Evolutionary conservation across 2,329 filamentous ascomycete genomes (phyloP).

Genomic region (Remersonia thermophila): DNA sequence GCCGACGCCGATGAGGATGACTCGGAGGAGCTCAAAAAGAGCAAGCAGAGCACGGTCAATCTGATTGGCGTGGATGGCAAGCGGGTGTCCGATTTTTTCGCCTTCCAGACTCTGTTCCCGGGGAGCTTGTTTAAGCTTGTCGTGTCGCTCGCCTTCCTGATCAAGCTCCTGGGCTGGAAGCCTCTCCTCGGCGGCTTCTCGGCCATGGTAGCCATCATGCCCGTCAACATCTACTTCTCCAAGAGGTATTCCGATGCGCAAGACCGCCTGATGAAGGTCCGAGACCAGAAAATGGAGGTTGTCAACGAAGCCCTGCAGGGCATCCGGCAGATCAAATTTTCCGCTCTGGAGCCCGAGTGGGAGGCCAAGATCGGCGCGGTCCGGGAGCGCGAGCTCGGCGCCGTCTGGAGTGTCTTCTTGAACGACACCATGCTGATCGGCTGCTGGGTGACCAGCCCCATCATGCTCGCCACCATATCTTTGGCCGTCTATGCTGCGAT

Average conservation of each 20-base stretch:
- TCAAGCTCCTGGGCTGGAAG: slow-evolving; percentile 60
- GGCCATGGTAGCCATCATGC: slow-evolving; percentile 51
- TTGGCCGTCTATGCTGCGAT: slow-evolving; percentile 55
- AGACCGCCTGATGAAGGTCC: slow-evolving; percentile 59
- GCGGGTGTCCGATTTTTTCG: slow-evolving; percentile 55
- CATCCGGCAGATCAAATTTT: slow-evolving; percentile 77
- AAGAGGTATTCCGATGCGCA: slow-evolving; percentile 53
- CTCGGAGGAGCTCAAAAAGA: slow-evolving; percentile 35
- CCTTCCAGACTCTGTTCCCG: slow-evolving; percentile 53
- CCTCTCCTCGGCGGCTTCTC: slow-evolving; percentile 53
- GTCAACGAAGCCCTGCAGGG: slow-evolving; percentile 67
- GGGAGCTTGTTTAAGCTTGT: slow-evolving; percentile 50
- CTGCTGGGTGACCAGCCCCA: slow-evolving; percentile 63
- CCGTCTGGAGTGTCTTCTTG: slow-evolving; percentile 54
- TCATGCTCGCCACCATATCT: slow-evolving; percentile 59
- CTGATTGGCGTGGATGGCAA: slow-evolving; percentile 65
- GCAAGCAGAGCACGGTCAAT: slow-evolving; percentile 62
- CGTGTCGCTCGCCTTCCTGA: slow-evolving; percentile 53
- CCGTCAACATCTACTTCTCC: slow-evolving; percentile 55
- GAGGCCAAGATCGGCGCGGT: slow-evolving; percentile 54
- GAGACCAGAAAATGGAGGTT: slow-evolving; percentile 63
- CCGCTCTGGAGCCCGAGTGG: slow-evolving; percentile 64
- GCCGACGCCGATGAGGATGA: slow-evolving; percentile 32
- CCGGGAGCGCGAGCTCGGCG: slow-evolving; percentile 52
- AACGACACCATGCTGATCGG: slow-evolving; percentile 50